A percentile compares a stretch with the other conserved stretches of the same genome.
Conservation (phyloP, 352 stramenopile species). For the Pythium phragmitis region DNA sequence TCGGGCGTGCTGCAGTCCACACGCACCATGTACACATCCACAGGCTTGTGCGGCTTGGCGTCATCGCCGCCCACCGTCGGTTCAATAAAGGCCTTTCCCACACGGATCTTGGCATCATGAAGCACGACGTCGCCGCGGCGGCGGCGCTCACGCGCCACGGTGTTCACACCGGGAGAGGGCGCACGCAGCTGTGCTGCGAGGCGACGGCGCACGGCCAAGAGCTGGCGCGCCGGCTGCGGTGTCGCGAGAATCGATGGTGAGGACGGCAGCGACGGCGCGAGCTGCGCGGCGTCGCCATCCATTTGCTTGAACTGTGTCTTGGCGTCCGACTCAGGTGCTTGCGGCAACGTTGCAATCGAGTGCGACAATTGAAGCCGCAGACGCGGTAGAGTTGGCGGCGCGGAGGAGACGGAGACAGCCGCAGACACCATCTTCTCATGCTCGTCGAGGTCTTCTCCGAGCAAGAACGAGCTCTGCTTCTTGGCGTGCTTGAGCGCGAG, state of each 20-base stretch:
- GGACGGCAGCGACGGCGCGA: not conserved
- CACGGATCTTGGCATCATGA: slow-evolving; percentile 53
- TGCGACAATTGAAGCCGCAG: slow-evolving; percentile 23
- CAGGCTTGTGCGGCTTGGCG: slow-evolving; percentile 32
- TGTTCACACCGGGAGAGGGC: slow-evolving; percentile 48
- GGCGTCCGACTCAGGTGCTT: not conserved
- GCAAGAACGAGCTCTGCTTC: slow-evolving; percentile 22
- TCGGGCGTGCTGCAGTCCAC: slow-evolving; percentile 55
- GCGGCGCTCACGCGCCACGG: slow-evolving; percentile 51
- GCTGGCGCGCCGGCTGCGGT: slow-evolving; percentile 6
- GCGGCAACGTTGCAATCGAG: slow-evolving; percentile 18
- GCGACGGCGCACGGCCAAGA: slow-evolving; percentile 38
- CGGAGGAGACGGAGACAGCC: no score
- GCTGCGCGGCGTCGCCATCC: slow-evolving; percentile 1
- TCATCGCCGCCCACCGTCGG: slow-evolving; percentile 12
- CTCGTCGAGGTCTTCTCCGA: slow-evolving; percentile 10
- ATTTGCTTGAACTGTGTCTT: not conserved
- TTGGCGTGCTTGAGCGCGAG: slow-evolving; percentile 14
- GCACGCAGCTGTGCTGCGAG: slow-evolving; percentile 43
- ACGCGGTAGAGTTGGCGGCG: slow-evolving; percentile 32
- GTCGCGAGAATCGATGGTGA: not conserved
- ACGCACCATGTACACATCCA: slow-evolving; percentile 75
- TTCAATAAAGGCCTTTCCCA: slow-evolving; percentile 76
- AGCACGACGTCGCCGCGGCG: slow-evolving; percentile 56
- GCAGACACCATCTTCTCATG: no score